Percentiles rank a stretch among this genome's conserved stretches.
These are phyloP conservation scores for Chalciporus sp. DNA, from an alignment of 1,284 basidiomycete genomes.

Conservation along the genomic window DNA sequence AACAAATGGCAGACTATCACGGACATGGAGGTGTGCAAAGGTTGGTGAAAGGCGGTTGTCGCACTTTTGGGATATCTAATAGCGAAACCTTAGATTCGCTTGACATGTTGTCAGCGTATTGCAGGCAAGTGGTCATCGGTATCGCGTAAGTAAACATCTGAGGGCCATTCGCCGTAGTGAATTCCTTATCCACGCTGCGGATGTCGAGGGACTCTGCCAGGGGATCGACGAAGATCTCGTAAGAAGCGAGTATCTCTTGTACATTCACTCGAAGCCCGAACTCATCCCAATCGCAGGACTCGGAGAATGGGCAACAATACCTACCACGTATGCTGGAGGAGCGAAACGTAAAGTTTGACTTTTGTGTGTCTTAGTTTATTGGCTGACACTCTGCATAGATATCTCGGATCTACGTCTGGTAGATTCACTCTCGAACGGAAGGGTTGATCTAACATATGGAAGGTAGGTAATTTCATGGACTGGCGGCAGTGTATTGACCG, in stretches of 20 bases:
- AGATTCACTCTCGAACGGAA: conserved; percentile 78
- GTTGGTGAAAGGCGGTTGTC: conserved; percentile 38
- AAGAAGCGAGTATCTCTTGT: conserved; percentile 52
- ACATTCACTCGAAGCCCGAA: background rate
- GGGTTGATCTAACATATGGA: conserved; percentile 95
- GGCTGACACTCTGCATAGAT: conserved; percentile 49
- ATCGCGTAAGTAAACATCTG: conserved; percentile 3
- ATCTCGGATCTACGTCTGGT: conserved; percentile 87
- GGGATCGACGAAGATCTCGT: conserved; percentile 96
- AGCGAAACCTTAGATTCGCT: conserved; percentile 59
- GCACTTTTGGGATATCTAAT: background rate
- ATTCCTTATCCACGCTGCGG: conserved; percentile 95
- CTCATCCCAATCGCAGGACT: conserved; percentile 57
- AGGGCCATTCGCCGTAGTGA: conserved; percentile 60
- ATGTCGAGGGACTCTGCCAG: conserved; percentile 96
- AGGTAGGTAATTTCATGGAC: conserved; percentile 55
- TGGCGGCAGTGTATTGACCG: background rate
- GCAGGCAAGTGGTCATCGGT: conserved; percentile 55
- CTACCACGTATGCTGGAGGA: conserved; percentile 97
- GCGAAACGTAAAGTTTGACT: conserved; percentile 68
- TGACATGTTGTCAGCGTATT: conserved; percentile 70
- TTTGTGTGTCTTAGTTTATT: background rate
- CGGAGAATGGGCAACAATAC: conserved; percentile 89
- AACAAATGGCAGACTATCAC: conserved; percentile 88
- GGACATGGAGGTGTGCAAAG: conserved; percentile 88